Evolutionary conservation across 2,329 filamentous ascomycete species (phyloP).

Genomic region (Teratosphaeria destructans): DNA sequence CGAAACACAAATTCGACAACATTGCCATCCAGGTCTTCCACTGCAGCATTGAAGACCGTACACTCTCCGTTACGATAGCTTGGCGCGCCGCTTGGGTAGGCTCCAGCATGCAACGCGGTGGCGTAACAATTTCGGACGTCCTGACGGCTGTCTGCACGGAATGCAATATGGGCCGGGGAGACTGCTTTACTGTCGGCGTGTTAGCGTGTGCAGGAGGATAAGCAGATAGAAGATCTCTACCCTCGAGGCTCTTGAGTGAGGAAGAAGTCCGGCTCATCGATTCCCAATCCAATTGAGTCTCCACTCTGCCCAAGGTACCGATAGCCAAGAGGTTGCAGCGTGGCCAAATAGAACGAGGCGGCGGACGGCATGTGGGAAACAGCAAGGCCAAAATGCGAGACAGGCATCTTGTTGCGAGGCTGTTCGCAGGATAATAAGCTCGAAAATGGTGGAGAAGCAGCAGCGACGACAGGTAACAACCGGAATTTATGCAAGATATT

Average conservation of each 20-base stretch:
- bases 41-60: slow-evolving; percentile 51
- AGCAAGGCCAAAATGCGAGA: slow-evolving; percentile 53
- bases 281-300: slow-evolving; percentile 51
- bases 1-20: slow-evolving; percentile 67
- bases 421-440: background rate
- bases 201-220: slow-evolving; percentile 2
- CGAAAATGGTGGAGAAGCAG: background rate
- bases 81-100: slow-evolving; percentile 47
- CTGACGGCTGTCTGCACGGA: slow-evolving; percentile 56
- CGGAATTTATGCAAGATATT: background rate
- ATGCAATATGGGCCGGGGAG: slow-evolving; percentile 36
- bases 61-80: slow-evolving; percentile 42
- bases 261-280: slow-evolving; percentile 53
- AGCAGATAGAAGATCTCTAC: slow-evolving; percentile 25
- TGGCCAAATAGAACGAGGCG: slow-evolving; percentile 71
- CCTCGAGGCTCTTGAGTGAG: slow-evolving; percentile 51
- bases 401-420: slow-evolving; percentile 39
- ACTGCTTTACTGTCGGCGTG: slow-evolving; percentile 12
- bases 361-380: slow-evolving; percentile 71
- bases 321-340: slow-evolving; percentile 69
- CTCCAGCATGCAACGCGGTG: slow-evolving; percentile 56
- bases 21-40: slow-evolving; percentile 74
- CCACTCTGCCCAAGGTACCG: slow-evolving; percentile 56
- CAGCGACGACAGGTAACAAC: background rate
- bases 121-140: slow-evolving; percentile 64